Conservation (phyloP, 768 basidiomycete species). For the Mycena rebaudengoi region DNA sequence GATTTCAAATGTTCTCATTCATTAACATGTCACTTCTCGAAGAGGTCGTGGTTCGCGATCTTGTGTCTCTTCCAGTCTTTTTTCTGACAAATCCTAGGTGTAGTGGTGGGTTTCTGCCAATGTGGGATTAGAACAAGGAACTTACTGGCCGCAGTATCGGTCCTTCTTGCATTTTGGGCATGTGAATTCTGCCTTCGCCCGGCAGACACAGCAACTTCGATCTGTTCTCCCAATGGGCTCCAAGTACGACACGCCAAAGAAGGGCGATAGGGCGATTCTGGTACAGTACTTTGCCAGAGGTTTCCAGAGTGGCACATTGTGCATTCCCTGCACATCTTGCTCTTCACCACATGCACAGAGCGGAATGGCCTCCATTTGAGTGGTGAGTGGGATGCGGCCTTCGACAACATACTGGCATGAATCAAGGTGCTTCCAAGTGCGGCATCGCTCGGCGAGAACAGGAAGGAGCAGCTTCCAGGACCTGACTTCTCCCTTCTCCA, state of each 20-base stretch:
- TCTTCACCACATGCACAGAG: slow-evolving; percentile 65
- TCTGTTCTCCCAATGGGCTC: slow-evolving; percentile 38
- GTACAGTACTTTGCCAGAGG: slow-evolving; percentile 55
- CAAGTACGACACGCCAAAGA: slow-evolving; percentile 54
- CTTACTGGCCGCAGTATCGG: slow-evolving; percentile 39
- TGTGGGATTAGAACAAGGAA: neutral
- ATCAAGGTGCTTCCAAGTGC: slow-evolving; percentile 56
- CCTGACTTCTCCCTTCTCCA: slow-evolving; percentile 43
- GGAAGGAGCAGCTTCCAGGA: slow-evolving; percentile 64
- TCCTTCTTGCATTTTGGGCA: slow-evolving; percentile 21
- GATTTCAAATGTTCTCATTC: slow-evolving; percentile 1
- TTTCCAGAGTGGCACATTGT: slow-evolving; percentile 43
- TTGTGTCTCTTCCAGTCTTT: slow-evolving; percentile 48
- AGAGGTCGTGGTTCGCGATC: neutral
- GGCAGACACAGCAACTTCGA: slow-evolving; percentile 38
- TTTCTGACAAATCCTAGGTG: slow-evolving; percentile 41
- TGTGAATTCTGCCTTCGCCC: slow-evolving; percentile 30
- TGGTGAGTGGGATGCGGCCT: slow-evolving; percentile 47
- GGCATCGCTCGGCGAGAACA: slow-evolving; percentile 58
- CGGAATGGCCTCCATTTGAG: slow-evolving; percentile 46
- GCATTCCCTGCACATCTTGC: slow-evolving; percentile 50
- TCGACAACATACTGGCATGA: slow-evolving; percentile 54
- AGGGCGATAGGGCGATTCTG: slow-evolving; percentile 58
- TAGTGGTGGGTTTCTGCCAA: neutral
- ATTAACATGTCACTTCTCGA: slow-evolving; percentile 4